Evolutionary conservation across 2,329 filamentous ascomycete species (phyloP), one percentile per base, ranked within the genome.

Genomic region (Fusarium continuum): DNA sequence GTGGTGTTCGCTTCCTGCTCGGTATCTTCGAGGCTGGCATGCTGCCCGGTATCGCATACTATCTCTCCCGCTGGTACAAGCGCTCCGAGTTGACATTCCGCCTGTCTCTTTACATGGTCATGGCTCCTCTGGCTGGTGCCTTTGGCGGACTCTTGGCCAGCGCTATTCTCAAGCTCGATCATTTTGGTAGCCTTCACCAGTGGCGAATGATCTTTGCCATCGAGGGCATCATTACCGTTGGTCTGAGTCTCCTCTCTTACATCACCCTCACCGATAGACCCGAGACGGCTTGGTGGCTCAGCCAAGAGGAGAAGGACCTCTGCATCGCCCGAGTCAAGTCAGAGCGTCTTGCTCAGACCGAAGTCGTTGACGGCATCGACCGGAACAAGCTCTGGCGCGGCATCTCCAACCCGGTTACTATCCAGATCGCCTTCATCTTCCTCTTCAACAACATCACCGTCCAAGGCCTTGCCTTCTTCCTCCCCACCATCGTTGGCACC

Each of bases 181-280:
- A 78, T 53, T 82, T 90, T 54, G 88, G 87, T 16, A 69, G 77
- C 11, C 75, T 90, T 2, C 76, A 77, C 38, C 75, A 74, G 6
- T 91, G 88, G 89, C 79, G 88, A 10, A 89, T 90, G 88, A 89
- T 91, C 59, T 91, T 91, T 56, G 83, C 82, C 6, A 85, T 91
- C 14, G 89, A 91, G 71, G 89, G 89, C 19, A 85, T 90, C 70
- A 83, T 91, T 68, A 79, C 78, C 4, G 59, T 75, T 56, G 77
- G 78, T 3, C 74, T 91, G 0, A 79, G 82, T 0, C 32, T 90
- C 6, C 76, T 91, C 23, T 73, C 80, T 8, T 90, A 89, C 72
- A 58, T 88, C 62, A 88, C 86, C 0, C 74, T 91, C 17, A 89
- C 88, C 3, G 88, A 91, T 71, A 83, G 87, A 2, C 88, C 88